A percentile compares a stretch with the other conserved stretches of the same genome.
These are phyloP conservation scores for Chiua sp. DNA, from an alignment of 1,284 basidiomycete genomes.

Conservation along the genomic window DNA sequence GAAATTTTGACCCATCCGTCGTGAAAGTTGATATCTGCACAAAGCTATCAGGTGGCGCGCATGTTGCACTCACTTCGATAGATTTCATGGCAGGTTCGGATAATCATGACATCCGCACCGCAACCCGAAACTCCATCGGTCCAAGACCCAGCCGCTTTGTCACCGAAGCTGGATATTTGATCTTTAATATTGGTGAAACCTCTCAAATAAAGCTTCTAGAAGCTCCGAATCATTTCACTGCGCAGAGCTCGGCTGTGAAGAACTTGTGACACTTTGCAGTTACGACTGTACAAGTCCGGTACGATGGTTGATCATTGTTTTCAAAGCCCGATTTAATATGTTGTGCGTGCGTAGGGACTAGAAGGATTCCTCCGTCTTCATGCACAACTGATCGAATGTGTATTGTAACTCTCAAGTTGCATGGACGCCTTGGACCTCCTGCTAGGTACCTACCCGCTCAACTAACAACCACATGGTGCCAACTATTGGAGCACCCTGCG, in stretches of 20 bases:
- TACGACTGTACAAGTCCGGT: constrained; percentile 96
- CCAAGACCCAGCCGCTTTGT: constrained; percentile 97
- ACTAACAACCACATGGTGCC: too few relatives aligned
- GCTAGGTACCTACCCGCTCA: too few relatives aligned
- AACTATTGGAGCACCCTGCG: too few relatives aligned
- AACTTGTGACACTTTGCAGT: constrained; percentile 99
- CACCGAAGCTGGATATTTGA: constrained; percentile 98
- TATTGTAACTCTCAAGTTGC: constrained; percentile 94
- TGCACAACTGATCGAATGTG: constrained; percentile 95
- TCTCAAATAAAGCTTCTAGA: constrained; percentile 98
- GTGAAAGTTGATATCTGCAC: constrained; percentile 81
- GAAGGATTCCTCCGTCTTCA: constrained; percentile 96
- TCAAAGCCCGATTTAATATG: constrained; percentile 1
- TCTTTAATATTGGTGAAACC: constrained; percentile 97
- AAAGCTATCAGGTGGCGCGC: constrained; percentile 96
- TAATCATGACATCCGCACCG: constrained; percentile 95
- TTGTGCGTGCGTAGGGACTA: constrained; percentile 71
- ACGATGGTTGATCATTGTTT: constrained; percentile 33
- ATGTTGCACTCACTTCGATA: constrained; percentile 92
- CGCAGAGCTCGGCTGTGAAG: constrained; percentile 98
- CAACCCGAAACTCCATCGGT: constrained; percentile 98
- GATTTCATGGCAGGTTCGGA: constrained; percentile 93
- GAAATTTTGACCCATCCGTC: too few relatives aligned
- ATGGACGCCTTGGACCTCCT: constrained; percentile 95
- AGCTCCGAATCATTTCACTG: constrained; percentile 92